Percentiles rank a stretch among this genome's conserved stretches.
phyloP scores from a whole-genome alignment of 2,329 filamentous ascomycete genomes.

The Laburnicola sp. region DNA sequence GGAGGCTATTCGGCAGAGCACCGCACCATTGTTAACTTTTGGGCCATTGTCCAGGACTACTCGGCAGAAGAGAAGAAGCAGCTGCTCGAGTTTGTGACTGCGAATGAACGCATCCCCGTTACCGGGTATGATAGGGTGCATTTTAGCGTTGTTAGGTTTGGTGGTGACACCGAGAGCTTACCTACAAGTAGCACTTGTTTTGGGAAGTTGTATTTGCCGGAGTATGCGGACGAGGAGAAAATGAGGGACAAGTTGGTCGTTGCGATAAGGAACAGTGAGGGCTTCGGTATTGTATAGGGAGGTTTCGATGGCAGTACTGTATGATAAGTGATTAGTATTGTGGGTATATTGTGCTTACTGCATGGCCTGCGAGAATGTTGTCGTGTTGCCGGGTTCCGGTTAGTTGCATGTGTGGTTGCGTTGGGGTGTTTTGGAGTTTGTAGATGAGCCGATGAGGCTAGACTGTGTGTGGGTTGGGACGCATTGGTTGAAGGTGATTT shows the following conservation, averaged over 20 bases:
- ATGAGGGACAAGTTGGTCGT: conserved; percentile 75
- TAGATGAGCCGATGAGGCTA: too few species aligned
- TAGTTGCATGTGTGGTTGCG: too few species aligned
- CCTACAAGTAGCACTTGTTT: conserved; percentile 95
- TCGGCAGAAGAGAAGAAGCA: conserved; percentile 70
- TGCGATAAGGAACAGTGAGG: conserved; percentile 84
- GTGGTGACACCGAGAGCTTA: conserved; percentile 64
- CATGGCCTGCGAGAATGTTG: not conserved
- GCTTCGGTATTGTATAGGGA: conserved; percentile 66
- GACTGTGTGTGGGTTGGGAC: too few species aligned
- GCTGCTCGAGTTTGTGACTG: conserved; percentile 92
- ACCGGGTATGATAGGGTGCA: conserved; percentile 80
- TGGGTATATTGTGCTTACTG: not conserved
- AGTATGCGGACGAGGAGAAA: conserved; percentile 72
- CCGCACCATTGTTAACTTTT: conserved; percentile 76
- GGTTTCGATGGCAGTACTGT: not conserved
- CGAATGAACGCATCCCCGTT: conserved; percentile 85
- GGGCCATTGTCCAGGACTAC: conserved; percentile 73
- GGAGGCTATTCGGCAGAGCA: conserved; percentile 72
- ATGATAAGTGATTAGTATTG: too few species aligned
- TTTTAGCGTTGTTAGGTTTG: conserved; percentile 79
- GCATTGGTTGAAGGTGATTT: too few species aligned
- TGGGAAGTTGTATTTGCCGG: conserved; percentile 80
- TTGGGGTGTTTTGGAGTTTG: too few species aligned
- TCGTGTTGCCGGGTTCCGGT: not conserved